These are phyloP conservation scores for Kodamaea laetipori DNA, from an alignment of 805 yeast genomes.

Conservation along the genomic window DNA sequence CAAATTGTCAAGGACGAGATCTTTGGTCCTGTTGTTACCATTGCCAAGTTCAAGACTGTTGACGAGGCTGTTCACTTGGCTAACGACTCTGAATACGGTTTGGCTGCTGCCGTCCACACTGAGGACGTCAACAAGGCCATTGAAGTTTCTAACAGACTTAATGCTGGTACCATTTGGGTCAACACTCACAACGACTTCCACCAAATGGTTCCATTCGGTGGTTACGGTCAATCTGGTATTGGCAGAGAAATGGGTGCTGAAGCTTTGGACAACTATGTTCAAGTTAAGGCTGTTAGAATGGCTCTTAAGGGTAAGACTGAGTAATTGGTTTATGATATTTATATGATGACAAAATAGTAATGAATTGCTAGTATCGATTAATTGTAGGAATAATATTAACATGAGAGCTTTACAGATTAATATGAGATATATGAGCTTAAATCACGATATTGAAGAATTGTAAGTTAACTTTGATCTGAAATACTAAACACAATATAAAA, in stretches of 20 bases:
- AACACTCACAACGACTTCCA: slow-evolving; percentile 90
- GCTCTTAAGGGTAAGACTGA: slow-evolving; percentile 11
- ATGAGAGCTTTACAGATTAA: no score
- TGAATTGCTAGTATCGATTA: no score
- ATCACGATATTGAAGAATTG: no score
- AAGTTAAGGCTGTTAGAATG: slow-evolving; percentile 80
- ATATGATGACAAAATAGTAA: no score
- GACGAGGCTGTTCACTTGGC: slow-evolving; percentile 81
- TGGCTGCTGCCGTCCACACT: slow-evolving; percentile 91
- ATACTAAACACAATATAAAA: no score
- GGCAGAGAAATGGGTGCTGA: slow-evolving; percentile 94
- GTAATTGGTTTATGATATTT: neutral
- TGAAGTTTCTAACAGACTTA: slow-evolving; percentile 69
- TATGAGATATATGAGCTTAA: no score
- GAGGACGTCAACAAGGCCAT: slow-evolving; percentile 71
- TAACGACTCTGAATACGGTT: slow-evolving; percentile 80
- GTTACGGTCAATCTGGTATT: slow-evolving; percentile 85
- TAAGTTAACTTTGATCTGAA: no score
- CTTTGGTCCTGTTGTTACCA: slow-evolving; percentile 91
- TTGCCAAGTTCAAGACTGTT: slow-evolving; percentile 75
- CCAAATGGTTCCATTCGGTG: slow-evolving; percentile 88
- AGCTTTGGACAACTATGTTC: slow-evolving; percentile 83
- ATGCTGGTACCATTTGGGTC: slow-evolving; percentile 91
- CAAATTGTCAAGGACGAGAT: slow-evolving; percentile 84
- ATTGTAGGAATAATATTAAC: no score